Conservation (phyloP, 2,329 filamentous ascomycete species). For the Verticillium longisporum region DNA sequence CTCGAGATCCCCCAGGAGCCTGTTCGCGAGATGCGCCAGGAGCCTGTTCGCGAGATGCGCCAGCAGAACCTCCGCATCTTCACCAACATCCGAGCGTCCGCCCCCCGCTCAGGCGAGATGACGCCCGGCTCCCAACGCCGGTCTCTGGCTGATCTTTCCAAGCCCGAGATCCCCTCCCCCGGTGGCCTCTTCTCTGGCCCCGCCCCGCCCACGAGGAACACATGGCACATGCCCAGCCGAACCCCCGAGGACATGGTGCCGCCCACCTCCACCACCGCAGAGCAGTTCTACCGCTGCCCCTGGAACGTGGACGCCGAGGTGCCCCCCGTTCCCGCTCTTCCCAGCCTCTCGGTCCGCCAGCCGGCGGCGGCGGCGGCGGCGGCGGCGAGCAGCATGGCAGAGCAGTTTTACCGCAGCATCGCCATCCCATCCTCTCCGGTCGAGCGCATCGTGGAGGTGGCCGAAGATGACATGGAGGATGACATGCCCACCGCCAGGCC, state of each 20-base stretch:
- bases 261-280: slow-evolving; percentile 84
- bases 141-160: slow-evolving; percentile 66
- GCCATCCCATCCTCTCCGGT: slow-evolving; percentile 40
- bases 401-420: slow-evolving; percentile 29
- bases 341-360: not conserved
- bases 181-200: slow-evolving; percentile 87
- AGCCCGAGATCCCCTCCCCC: slow-evolving; percentile 83
- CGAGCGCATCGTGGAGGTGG: slow-evolving; percentile 62
- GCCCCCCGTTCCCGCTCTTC: slow-evolving; percentile 26
- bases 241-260: slow-evolving; percentile 48
- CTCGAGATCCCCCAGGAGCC: slow-evolving; percentile 46
- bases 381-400: slow-evolving; percentile 18
- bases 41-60: slow-evolving; percentile 42
- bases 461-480: slow-evolving; percentile 42
- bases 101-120: slow-evolving; percentile 21
- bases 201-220: slow-evolving; percentile 66
- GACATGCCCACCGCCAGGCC: slow-evolving; percentile 64
- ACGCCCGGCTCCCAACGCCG: slow-evolving; percentile 39
- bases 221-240: slow-evolving; percentile 64
- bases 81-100: slow-evolving; percentile 28
- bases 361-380: not conserved
- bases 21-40: no score
- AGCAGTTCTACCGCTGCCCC: slow-evolving; percentile 82
- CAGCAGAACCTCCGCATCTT: slow-evolving; percentile 44
- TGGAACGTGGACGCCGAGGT: slow-evolving; percentile 51